Percentiles rank a stretch among this genome's conserved stretches.
These are phyloP conservation scores for Gyromitra esculenta DNA, from an alignment of 2,329 filamentous ascomycete genomes.

Conservation along the genomic window DNA sequence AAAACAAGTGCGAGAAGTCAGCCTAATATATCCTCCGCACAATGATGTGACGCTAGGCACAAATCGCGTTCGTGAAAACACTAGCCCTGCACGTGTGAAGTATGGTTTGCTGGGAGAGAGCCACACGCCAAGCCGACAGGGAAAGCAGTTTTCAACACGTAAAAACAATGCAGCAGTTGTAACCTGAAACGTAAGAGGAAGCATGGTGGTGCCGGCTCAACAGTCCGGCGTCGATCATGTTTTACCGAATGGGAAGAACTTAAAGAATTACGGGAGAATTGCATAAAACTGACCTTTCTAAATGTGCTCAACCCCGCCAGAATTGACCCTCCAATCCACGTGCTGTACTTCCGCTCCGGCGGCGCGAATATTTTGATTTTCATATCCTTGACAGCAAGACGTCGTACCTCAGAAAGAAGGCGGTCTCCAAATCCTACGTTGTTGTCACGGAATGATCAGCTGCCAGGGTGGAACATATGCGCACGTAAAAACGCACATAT, in stretches of 20 bases:
- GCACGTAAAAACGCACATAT: constrained; percentile 31
- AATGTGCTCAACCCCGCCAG: constrained; percentile 96
- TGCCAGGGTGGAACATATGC: constrained; percentile 30
- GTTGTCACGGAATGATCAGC: constrained; percentile 36
- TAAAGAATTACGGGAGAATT: constrained; percentile 20
- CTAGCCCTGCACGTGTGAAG: constrained; percentile 37
- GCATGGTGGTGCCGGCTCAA: constrained; percentile 34
- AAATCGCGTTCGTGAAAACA: constrained; percentile 30
- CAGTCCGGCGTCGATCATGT: constrained; percentile 35
- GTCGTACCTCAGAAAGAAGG: constrained; percentile 88
- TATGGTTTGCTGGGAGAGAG: constrained; percentile 40
- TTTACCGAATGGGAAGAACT: constrained; percentile 37
- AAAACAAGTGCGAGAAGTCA: constrained; percentile 53
- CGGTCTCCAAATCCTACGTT: constrained; percentile 81
- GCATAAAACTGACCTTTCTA: constrained; percentile 77
- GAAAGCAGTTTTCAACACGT: constrained; percentile 49
- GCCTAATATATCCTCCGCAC: constrained; percentile 29
- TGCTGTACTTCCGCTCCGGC: constrained; percentile 97
- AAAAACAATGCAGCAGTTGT: constrained; percentile 47
- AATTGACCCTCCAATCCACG: constrained; percentile 98
- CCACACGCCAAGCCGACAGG: constrained; percentile 42
- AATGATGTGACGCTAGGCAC: constrained; percentile 36
- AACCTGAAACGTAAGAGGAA: constrained; percentile 48
- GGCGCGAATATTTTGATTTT: constrained; percentile 99
- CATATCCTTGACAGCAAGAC: constrained; percentile 97